phyloP scores from a whole-genome alignment of 371 early-diverging fungal species.

The Mucor velutinosus region DNA sequence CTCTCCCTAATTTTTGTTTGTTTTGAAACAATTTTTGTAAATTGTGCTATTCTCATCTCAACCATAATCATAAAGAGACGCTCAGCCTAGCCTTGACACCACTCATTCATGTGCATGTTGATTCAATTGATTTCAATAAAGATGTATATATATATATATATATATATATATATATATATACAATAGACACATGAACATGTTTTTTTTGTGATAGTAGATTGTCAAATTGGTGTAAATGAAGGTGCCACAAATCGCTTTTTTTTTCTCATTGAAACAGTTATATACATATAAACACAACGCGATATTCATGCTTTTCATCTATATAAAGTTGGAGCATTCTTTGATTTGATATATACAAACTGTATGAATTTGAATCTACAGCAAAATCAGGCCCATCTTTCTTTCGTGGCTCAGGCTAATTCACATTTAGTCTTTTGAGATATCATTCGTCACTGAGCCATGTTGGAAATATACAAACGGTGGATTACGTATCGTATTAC shows the following conservation, averaged over 20 bases:
- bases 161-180: not conserved
- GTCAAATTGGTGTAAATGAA: not conserved
- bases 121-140: not conserved
- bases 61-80: no score
- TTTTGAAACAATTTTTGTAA: no score
- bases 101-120: not conserved
- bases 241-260: not conserved
- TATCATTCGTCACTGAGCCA: no score
- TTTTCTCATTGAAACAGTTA: not conserved
- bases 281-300: not conserved
- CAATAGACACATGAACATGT: not conserved
- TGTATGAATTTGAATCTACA: not conserved
- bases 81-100: not conserved
- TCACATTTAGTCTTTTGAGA: no score
- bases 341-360: not conserved
- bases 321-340: not conserved
- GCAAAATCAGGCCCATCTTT: not conserved
- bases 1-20: not conserved
- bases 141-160: no score
- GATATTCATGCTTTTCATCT: not conserved
- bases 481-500: no score
- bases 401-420: no score
- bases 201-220: not conserved
- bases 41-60: no score
- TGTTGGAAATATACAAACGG: no score